Evolutionary conservation across 1,284 basidiomycete genomes (phyloP), one percentile per base, ranked within the genome.

Genomic region (Ganoderma meredithae): DNA sequence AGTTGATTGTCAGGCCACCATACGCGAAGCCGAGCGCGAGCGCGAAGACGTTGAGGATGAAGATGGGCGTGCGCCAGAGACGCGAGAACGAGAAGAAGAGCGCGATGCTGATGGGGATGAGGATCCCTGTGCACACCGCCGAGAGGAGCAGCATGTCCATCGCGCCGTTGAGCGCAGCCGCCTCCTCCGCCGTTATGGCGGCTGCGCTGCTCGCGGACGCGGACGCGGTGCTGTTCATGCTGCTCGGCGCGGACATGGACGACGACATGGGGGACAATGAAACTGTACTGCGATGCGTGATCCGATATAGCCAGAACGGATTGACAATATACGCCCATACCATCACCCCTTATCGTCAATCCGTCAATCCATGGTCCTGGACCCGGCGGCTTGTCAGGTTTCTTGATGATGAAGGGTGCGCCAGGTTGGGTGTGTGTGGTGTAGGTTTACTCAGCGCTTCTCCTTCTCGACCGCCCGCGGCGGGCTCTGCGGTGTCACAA

Each of bases 11-110:
- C 22, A 49, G 3, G 5, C 47, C 47, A 1, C 47, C 47, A 22
- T 49, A 49, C 10, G 47, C 52, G 52, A 55, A 33, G 10, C 52
- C 52, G 2, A 55, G 52, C 15, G 31, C 31, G 52, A 55, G 25
- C 13, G 52, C 27, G 27, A 55, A 33, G 52, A 55, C 52, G 52
- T 55, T 55, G 27, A 55, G 52, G 52, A 55, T 33, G 52, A 55
- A 55, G 27, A 55, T 17, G 15, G 52, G 52, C 13, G 27, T 55
- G 15, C 52, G 52, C 52, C 52, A 55, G 15, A 58, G 19, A 10
- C 33, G 31, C 31, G 55, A 58, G 19, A 27, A 31, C 19, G 36
- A 36, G 9, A 39, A 27, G 36, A 58, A 39, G 0, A 58, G 55
- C 31, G 31, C 19, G 19, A 58, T 39, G n/a, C 27, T 58, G 9